Conservation (phyloP, 2,329 filamentous ascomycete species). For the Onygenales sp. region DNA sequence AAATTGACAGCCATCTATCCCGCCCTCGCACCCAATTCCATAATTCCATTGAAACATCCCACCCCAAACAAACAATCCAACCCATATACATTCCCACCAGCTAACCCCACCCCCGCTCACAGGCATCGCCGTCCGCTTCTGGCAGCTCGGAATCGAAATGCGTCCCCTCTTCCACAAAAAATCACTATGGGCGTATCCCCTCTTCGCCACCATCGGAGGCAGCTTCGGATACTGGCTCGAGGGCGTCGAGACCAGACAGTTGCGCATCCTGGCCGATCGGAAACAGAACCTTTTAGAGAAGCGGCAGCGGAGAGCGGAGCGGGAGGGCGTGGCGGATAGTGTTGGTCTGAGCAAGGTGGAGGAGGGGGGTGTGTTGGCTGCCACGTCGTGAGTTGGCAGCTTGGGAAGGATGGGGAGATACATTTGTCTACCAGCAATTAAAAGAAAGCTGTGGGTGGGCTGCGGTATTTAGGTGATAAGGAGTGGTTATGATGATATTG, state of each 20-base stretch:
- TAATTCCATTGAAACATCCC: no score
- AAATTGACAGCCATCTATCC: no score
- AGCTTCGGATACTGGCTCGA: slow-evolving; percentile 97
- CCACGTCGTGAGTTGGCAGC: slow-evolving; percentile 21
- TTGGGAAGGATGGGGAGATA: no score
- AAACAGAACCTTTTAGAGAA: slow-evolving; percentile 80
- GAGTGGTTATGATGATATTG: no score
- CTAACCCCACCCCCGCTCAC: slow-evolving; percentile 3
- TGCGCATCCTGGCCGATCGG: slow-evolving; percentile 64
- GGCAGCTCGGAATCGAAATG: slow-evolving; percentile 98
- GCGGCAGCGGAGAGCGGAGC: slow-evolving; percentile 65
- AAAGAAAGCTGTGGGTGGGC: neutral
- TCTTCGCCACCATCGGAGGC: slow-evolving; percentile 75
- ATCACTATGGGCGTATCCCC: slow-evolving; percentile 82
- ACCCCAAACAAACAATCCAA: neutral
- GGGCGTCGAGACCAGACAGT: slow-evolving; percentile 77
- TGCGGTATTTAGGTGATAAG: no score
- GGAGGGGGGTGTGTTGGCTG: slow-evolving; percentile 26
- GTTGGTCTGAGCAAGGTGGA: slow-evolving; percentile 20
- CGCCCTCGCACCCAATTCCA: no score
- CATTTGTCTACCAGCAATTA: neutral
- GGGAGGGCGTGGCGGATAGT: slow-evolving; percentile 39
- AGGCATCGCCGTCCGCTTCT: slow-evolving; percentile 88
- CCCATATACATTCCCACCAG: no score
- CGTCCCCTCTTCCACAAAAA: slow-evolving; percentile 80